Base-by-base conservation (phyloP, 2,329 filamentous ascomycete species). In the Hyphodiscus sp. region DNA sequence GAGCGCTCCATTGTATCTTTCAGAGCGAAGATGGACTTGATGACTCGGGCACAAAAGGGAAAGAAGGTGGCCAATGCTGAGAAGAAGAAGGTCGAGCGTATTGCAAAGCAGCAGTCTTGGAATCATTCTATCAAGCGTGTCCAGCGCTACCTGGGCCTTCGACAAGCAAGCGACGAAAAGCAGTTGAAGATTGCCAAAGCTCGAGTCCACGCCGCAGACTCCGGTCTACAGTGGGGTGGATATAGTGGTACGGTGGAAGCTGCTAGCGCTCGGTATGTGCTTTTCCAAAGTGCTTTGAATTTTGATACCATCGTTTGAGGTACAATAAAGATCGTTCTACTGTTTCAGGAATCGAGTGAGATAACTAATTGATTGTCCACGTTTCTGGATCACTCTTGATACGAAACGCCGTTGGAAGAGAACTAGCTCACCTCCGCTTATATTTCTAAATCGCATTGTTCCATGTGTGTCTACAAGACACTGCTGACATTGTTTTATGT, bases 121-220 rank as follows among this genome's bases (percentile, higher is more conserved):
- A 73, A 74, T 1, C 72, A 75, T 38, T 76, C 81, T 63, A 73
- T 88, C 57, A 81, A 82, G 60, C 78, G 85, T 45, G 74, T 80
- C 8, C 86, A 91, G 65, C 74, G 80, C 49, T 89, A 88, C 62
- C 76, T 95, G 1, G 89, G 88, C 3, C 72, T 95, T 23, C 78
- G 79, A n/a, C 68, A 74, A 33, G 45, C 30, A 8, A 19, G 33
- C 18, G 16, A 47, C 20, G 50, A 43, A 19, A 15, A 49, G 10
- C 26, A 51, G 19, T 18, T 18, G 50, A 62, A 48, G 33, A 58
- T 15, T 52, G 60, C 50, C 29, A 61, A 45, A 52, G 62, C 50
- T 33, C 61, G 45, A 52, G 62, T 43, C 66, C 63, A 60, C 57
- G 11, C 53, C 1, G 20, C 51, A 10, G 44, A 51, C 61, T 52